A percentile compares a stretch with the other conserved stretches of the same genome.
Evolutionary conservation across 768 basidiomycete species (phyloP).

Genomic region (Tylopilus felleus): DNA sequence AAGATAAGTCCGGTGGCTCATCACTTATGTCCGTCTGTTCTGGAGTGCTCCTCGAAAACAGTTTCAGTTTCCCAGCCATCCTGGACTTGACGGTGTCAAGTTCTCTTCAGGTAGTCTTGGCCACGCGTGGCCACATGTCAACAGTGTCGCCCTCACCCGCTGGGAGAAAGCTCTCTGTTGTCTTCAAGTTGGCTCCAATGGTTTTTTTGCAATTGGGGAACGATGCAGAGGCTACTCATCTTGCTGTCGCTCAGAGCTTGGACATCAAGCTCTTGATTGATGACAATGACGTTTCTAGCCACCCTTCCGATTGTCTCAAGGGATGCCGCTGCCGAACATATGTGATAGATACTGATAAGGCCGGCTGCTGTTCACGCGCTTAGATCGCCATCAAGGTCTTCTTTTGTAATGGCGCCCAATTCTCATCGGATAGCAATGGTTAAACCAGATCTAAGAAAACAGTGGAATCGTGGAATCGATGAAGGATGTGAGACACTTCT

Average conservation of each 20-base stretch:
- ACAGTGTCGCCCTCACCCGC: constrained; percentile 81
- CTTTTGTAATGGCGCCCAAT: too few relatives aligned
- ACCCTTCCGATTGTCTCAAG: constrained; percentile 81
- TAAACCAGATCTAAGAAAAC: too few relatives aligned
- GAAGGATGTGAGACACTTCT: too few relatives aligned
- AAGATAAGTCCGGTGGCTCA: too few relatives aligned
- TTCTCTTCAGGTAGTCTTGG: constrained; percentile 93
- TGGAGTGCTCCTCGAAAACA: constrained; percentile 80
- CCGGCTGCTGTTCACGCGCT: too few relatives aligned
- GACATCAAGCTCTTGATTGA: constrained; percentile 88
- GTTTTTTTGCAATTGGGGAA: constrained; percentile 91
- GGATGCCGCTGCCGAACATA: too few relatives aligned
- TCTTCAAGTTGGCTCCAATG: constrained; percentile 86
- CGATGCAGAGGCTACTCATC: constrained; percentile 84
- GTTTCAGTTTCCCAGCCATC: constrained; percentile 82
- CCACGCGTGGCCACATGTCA: constrained; percentile 87
- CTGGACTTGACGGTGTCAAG: constrained; percentile 89
- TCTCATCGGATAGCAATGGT: too few relatives aligned
- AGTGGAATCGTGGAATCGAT: too few relatives aligned
- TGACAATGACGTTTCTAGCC: constrained; percentile 90
- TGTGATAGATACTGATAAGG: too few relatives aligned
- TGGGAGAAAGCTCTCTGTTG: constrained; percentile 74
- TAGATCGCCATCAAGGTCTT: too few relatives aligned
- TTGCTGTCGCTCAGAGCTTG: constrained; percentile 79
- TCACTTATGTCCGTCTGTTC: too few relatives aligned